These are phyloP conservation scores for Trebouxia sp. DNA, from an alignment of 139 green algal genomes.

Conservation along the genomic window DNA sequence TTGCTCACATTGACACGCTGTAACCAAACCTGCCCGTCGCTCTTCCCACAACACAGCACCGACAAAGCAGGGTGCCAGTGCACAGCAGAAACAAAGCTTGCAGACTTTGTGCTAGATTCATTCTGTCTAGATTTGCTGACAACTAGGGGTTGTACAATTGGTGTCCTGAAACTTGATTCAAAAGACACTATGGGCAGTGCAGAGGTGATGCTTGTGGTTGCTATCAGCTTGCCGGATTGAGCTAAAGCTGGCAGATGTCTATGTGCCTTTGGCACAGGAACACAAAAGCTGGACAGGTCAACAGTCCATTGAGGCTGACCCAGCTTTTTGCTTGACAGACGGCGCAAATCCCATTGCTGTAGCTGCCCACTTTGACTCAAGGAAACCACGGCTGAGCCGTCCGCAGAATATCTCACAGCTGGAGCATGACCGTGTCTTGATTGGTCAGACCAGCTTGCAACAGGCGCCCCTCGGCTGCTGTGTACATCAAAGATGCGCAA, in stretches of 20 bases:
- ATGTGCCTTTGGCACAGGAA: not conserved
- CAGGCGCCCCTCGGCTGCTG: not conserved
- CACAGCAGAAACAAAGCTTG: not conserved
- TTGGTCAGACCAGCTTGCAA: not conserved
- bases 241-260: not conserved
- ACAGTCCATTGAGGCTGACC: not conserved
- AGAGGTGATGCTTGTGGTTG: not conserved
- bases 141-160: not conserved
- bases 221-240: not conserved
- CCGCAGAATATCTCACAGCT: not conserved
- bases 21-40: not conserved
- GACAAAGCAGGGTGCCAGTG: not conserved
- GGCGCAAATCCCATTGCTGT: slow-evolving; percentile 5
- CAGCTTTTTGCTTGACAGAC: slow-evolving; percentile 10
- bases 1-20: no score
- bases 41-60: not conserved
- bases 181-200: not conserved
- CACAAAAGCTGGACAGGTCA: not conserved
- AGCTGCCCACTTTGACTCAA: slow-evolving; percentile 2
- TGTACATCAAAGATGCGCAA: slow-evolving; percentile 1
- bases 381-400: not conserved
- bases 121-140: no score
- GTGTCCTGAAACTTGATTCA: not conserved
- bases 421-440: not conserved
- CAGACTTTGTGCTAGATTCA: not conserved